Conservation (phyloP, 805 yeast species). For the Yamadazyma endophytica region DNA sequence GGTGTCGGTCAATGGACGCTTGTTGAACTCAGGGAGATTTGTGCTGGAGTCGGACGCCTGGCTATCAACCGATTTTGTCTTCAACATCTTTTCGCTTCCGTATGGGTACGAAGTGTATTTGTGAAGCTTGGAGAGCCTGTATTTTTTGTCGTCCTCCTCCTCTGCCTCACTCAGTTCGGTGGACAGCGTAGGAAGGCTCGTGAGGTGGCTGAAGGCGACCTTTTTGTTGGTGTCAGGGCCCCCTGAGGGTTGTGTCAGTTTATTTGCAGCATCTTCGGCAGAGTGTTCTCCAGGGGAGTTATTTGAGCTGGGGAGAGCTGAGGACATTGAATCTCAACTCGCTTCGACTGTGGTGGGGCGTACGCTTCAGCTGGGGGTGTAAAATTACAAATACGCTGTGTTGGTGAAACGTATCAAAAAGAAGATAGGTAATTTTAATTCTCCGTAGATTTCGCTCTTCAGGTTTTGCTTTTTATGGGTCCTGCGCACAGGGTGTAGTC, state of each 20-base stretch:
- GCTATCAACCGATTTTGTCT: constrained; percentile 12
- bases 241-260: no score
- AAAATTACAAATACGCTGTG: no score
- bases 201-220: constrained; percentile 7
- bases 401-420: no score
- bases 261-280: background rate
- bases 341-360: no score
- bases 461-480: no score
- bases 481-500: no score
- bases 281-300: background rate
- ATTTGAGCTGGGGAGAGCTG: background rate
- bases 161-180: constrained; percentile 10
- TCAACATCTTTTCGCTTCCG: constrained; percentile 8
- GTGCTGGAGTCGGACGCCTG: constrained; percentile 9
- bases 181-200: constrained; percentile 8
- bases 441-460: no score
- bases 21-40: constrained; percentile 55
- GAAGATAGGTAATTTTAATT: no score
- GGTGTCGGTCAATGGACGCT: constrained; percentile 71
- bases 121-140: constrained; percentile 11
- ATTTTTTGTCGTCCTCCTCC: constrained; percentile 6
- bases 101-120: constrained; percentile 16
- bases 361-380: no score
- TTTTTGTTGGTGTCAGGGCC: constrained; percentile 5
- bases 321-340: no score